Evolutionary conservation across 176 grass and related monocot genomes (phyloP), one percentile per base, ranked within the genome.

Genomic region (Ananas comosus): DNA sequence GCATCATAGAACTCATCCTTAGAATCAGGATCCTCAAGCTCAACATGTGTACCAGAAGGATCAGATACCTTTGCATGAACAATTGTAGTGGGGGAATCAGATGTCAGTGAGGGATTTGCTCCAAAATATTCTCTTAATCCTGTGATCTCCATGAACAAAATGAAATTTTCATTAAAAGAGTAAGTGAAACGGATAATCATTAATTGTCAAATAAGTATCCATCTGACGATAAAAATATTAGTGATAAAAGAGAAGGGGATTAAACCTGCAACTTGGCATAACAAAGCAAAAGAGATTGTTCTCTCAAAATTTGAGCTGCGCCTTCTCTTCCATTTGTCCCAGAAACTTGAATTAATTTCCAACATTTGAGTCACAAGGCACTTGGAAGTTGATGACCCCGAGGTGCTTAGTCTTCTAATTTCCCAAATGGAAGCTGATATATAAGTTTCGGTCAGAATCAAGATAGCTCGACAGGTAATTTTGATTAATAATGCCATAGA

Each of bases 1-100:
- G 93, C 93, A 87, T 96, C 93, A 81, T 90, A 96, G 78, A 96
- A 96, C 67, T 92, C 89, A 57, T 96, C 93, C 59, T 78, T 83
- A 85, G 67, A 65, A 65, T 83, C 86, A 68, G 84, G 76, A 76
- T 87, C 77, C 64, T 96, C 84, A 73, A 86, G 59, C 79, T 86
- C 87, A 72, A 25, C 71, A 48, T 80, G 80, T 67, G 69, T 74
- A 57, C 78, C 77, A 76, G 87, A 85, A 83, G 67, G 51, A 67
- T 79, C 68, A 58, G 78, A 79, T 48, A 74, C 51, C 53, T 80
- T 92, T 76, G 84, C 51, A 67, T 85, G 83, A 76, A 87, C 18
- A 77, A 80, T 75, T 81, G 66, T 78, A 18, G 83, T 74, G 53
- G 93, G 68, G 33, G 80, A 87, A 69, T 89, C 86, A 71, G 80